A percentile compares a stretch with the other conserved stretches of the same genome.
These are phyloP conservation scores for Vigna nakashimae DNA, from an alignment of 306 rosid genomes.

Conservation along the genomic window DNA sequence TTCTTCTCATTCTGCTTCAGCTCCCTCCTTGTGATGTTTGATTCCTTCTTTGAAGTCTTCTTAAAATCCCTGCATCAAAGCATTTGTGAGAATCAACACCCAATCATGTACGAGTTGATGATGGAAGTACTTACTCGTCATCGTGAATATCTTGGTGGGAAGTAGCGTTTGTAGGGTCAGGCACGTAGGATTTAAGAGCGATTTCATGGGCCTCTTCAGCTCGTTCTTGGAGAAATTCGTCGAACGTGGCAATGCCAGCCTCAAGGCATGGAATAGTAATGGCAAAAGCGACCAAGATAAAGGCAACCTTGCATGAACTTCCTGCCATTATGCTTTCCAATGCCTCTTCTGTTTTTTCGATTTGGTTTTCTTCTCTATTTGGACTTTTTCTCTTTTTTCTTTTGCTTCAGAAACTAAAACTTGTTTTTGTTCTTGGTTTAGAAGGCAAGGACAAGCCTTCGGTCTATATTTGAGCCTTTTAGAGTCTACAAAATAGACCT, in stretches of 20 bases:
- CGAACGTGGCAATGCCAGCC: slow-evolving; percentile 57
- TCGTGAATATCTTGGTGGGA: slow-evolving; percentile 54
- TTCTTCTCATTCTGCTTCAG: background rate
- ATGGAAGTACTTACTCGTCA: slow-evolving; percentile 41
- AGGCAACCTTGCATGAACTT: slow-evolving; percentile 36
- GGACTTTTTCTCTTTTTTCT: background rate
- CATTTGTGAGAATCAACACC: background rate
- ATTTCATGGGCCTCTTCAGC: slow-evolving; percentile 48
- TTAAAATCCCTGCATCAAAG: slow-evolving; percentile 44
- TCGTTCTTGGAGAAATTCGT: slow-evolving; percentile 48
- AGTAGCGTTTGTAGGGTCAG: slow-evolving; percentile 61
- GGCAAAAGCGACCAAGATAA: slow-evolving; percentile 53
- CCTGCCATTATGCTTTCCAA: slow-evolving; percentile 43
- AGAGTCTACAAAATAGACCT: slow-evolving; percentile 36
- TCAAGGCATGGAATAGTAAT: slow-evolving; percentile 59
- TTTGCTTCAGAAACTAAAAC: background rate
- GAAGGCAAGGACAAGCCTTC: slow-evolving; percentile 42
- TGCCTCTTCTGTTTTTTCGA: background rate
- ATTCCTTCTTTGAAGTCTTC: slow-evolving; percentile 4
- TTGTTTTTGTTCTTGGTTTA: slow-evolving; percentile 11
- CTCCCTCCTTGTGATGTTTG: slow-evolving; percentile 62
- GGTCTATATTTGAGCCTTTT: background rate
- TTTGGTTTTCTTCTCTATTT: background rate
- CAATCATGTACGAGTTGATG: background rate
- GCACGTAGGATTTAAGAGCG: slow-evolving; percentile 55